Conservation (phyloP, 176 grass and related monocot species). For the Triticum aestivum region DNA sequence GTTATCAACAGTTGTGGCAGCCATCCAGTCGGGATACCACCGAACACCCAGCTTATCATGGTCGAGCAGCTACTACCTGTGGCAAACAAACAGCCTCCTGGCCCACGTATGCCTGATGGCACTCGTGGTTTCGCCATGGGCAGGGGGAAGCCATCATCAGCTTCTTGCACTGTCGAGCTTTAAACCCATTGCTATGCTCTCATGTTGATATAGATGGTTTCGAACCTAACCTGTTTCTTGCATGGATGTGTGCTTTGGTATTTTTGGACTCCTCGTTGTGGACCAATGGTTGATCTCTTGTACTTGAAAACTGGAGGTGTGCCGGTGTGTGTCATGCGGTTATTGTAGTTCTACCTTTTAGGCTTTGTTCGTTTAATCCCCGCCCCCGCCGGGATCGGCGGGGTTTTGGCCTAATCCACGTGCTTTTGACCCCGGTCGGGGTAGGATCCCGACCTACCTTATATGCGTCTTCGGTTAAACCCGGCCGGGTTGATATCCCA, state of each 20-base stretch:
- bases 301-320: neutral
- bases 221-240: neutral
- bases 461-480: too few relatives aligned
- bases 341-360: neutral
- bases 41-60: slow-evolving; percentile 37
- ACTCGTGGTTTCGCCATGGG: slow-evolving; percentile 82
- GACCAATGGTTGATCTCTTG: neutral
- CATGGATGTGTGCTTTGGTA: slow-evolving; percentile 1
- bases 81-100: slow-evolving; percentile 64
- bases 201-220: slow-evolving; percentile 24
- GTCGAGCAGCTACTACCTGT: slow-evolving; percentile 38
- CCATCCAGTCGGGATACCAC: slow-evolving; percentile 50
- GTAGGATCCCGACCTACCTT: too few relatives aligned
- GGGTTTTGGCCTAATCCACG: too few relatives aligned
- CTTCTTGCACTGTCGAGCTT: slow-evolving; percentile 7
- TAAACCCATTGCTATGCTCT: neutral
- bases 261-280: neutral
- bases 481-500: too few relatives aligned
- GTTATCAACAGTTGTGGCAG: slow-evolving; percentile 37
- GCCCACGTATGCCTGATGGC: slow-evolving; percentile 90
- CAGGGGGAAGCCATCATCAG: slow-evolving; percentile 56
- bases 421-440: too few relatives aligned
- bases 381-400: too few relatives aligned
- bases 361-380: too few relatives aligned
- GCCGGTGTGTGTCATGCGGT: neutral